Conservation (phyloP, 257 asterid genomes). For the Solanum ossicruentum region DNA sequence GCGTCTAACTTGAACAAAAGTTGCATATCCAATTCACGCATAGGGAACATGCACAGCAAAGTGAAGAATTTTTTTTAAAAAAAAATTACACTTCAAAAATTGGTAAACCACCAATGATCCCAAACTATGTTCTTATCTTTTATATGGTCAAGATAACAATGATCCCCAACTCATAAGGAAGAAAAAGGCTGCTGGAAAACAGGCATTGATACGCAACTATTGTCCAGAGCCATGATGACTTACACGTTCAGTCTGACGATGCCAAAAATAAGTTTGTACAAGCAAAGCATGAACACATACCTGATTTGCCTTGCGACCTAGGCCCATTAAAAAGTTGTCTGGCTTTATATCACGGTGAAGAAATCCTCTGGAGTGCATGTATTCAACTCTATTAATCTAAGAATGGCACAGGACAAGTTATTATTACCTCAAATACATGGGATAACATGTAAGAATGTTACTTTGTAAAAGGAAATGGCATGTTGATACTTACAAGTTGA, state of each 20-base stretch:
- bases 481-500: conserved; percentile 50
- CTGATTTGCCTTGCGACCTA: conserved; percentile 97
- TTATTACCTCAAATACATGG: neutral
- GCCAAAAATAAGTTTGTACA: neutral
- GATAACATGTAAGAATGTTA: conserved; percentile 1
- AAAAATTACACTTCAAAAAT: neutral
- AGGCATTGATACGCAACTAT: neutral
- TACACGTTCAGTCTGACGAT: neutral
- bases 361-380: conserved; percentile 91
- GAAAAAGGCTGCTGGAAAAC: neutral
- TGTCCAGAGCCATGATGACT: neutral
- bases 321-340: conserved; percentile 87
- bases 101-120: neutral
- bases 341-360: conserved; percentile 99
- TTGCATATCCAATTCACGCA: neutral
- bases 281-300: conserved; percentile 12
- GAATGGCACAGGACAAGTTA: neutral
- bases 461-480: neutral
- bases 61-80: neutral
- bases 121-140: neutral
- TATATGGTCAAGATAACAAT: neutral
- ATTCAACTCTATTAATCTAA: conserved; percentile 88
- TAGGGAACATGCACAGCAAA: neutral
- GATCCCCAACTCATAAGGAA: neutral
- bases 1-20: neutral